These are phyloP conservation scores for Boletus vinaceobasis DNA, from an alignment of 768 basidiomycete species.

Conservation along the genomic window DNA sequence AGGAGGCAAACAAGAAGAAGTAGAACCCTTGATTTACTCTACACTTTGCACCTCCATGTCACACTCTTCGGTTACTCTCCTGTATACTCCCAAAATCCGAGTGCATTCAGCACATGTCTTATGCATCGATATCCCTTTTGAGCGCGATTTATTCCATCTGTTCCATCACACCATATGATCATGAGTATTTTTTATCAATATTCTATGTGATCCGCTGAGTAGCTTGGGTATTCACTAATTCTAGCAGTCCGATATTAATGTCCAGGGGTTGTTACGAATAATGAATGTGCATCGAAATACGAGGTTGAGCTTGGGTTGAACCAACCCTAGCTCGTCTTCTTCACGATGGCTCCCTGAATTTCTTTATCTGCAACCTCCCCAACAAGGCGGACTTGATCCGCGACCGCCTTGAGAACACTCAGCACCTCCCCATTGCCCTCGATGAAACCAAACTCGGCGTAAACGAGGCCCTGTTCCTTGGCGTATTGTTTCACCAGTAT, in stretches of 20 bases:
- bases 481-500: conserved; percentile 85
- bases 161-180: background rate
- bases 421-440: conserved; percentile 83
- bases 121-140: conserved; percentile 26
- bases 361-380: conserved; percentile 78
- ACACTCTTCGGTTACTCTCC: conserved; percentile 16
- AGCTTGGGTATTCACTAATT: conserved; percentile 13
- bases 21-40: conserved; percentile 37
- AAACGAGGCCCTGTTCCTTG: conserved; percentile 76
- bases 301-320: too few relatives aligned
- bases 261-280: background rate
- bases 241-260: background rate
- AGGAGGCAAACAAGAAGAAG: conserved; percentile 91
- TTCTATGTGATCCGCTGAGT: background rate
- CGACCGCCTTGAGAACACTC: conserved; percentile 78
- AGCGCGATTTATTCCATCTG: conserved; percentile 1
- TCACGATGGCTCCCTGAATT: conserved; percentile 58
- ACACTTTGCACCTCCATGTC: conserved; percentile 22
- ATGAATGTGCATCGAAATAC: background rate
- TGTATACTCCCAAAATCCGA: conserved; percentile 39
- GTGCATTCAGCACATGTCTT: conserved; percentile 28
- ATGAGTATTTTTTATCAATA: background rate
- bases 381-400: conserved; percentile 81
- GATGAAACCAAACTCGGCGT: conserved; percentile 89
- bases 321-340: conserved; percentile 31